These are phyloP conservation scores for Zelonia costaricensis DNA, from an alignment of 208 protist species.

Conservation along the genomic window DNA sequence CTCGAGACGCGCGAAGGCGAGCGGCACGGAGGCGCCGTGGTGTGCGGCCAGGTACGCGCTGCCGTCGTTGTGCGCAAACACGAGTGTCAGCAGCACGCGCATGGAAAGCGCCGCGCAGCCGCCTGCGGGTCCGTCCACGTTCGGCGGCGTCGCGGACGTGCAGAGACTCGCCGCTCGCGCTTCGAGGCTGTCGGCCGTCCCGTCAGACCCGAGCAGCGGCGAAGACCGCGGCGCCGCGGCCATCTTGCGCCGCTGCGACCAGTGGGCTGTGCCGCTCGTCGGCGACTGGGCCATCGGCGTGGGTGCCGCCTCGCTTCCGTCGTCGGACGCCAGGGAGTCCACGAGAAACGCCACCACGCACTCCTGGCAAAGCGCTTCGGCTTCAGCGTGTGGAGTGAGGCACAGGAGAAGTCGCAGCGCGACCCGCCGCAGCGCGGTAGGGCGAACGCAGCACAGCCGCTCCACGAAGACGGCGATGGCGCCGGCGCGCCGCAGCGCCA, in stretches of 20 bases:
- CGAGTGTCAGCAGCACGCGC: conserved; percentile 28
- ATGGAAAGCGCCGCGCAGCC: conserved; percentile 21
- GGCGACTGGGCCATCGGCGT: no score
- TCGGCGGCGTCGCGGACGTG: no score
- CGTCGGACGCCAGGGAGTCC: conserved; percentile 3
- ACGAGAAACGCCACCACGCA: conserved; percentile 29
- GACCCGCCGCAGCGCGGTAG: not conserved
- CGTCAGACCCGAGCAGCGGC: no score
- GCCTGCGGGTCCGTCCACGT: not conserved
- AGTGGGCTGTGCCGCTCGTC: conserved; percentile 5
- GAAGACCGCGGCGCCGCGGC: not conserved
- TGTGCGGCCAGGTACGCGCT: not conserved
- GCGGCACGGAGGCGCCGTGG: conserved; percentile 19
- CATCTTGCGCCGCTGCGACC: conserved; percentile 11
- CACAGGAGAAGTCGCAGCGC: conserved; percentile 2
- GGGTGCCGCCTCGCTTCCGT: not conserved
- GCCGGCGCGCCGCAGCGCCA: conserved; percentile 57
- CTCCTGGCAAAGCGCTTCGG: conserved; percentile 13
- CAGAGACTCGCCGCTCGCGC: not conserved
- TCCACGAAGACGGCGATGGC: conserved; percentile 38
- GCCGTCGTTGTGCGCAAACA: conserved; percentile 38
- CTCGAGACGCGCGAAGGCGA: conserved; percentile 29
- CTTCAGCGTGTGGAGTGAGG: not conserved
- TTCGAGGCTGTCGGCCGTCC: not conserved
- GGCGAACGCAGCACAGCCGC: no score